Base-by-base conservation (phyloP, 2,329 filamentous ascomycete genomes). In the Colletotrichum euphorbiae region DNA sequence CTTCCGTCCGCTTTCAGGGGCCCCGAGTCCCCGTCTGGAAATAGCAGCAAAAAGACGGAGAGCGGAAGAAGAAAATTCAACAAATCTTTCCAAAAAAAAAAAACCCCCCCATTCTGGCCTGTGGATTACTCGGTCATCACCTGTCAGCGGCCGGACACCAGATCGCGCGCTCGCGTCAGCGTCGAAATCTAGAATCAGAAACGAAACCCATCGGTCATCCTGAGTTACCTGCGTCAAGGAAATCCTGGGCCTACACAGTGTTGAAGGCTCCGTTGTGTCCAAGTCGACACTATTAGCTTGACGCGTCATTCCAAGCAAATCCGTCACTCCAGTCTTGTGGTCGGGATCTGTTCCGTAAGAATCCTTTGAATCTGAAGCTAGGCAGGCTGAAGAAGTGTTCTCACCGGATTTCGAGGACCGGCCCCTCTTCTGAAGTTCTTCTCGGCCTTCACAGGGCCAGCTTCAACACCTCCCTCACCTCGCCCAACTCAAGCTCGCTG, bases 141-240 rank as follows among this genome's bases (percentile, higher is more conserved):
- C 61, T 65, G 66, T 55, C 61, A 66, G 61, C 48, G 36, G 24
- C 7, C 36, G 19, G 38, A 21, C 19, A 55, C 54, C 40, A 69
- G 46, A 43, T 66, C 65, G 48, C 48, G 65, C 59, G 65, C 65
- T 68, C 65, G 60, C 65, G 61, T 60, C 61, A 66, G 61, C 54
- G 62, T 66, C 67, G 28, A 66, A 67, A 69, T 67, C 67, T 69
- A 69, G 67, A 67, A 66, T 69, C 66, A 52, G 43, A 65, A 69
- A 69, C 66, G 66, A 69, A 69, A 69, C 66, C 66, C 48, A 65
- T n/a, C n/a, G n/a, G n/a, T n/a, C n/a, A n/a, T 69, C 54, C 54
- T 56, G 50, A 62, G 67, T 69, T 62, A 67, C 67, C 63, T 69
- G 67, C 38, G 56, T 67, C 56, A 59, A 64, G 42, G 54, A 59